Percentiles rank a stretch among this genome's conserved stretches.
Evolutionary conservation across 2,329 filamentous ascomycete genomes (phyloP).

Genomic region (Nothophaeocryptopus gaeumannii): DNA sequence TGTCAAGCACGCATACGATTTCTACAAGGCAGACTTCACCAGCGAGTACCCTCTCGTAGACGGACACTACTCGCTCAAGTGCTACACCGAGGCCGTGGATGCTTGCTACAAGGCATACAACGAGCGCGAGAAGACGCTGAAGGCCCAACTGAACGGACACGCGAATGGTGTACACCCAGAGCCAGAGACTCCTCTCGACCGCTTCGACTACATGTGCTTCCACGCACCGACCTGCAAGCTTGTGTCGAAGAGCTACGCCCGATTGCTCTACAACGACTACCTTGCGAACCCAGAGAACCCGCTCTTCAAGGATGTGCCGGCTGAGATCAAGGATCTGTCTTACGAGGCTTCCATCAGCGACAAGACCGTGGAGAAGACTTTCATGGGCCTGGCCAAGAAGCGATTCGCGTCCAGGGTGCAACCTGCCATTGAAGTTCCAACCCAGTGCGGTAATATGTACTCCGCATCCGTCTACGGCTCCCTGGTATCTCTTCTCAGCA

Average conservation of each 20-base stretch:
- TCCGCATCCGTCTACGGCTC: constrained; percentile 52
- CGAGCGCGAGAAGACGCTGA: constrained; percentile 46
- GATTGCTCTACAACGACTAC: constrained; percentile 54
- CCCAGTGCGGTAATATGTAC: constrained; percentile 57
- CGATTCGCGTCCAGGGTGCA: constrained; percentile 50
- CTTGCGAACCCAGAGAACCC: constrained; percentile 46
- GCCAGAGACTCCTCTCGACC: constrained; percentile 48
- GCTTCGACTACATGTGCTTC: constrained; percentile 56
- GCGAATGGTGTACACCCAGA: constrained; percentile 40
- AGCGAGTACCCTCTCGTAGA: constrained; percentile 55
- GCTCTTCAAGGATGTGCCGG: constrained; percentile 50
- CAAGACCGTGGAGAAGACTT: constrained; percentile 54
- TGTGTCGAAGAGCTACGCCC: constrained; percentile 54
- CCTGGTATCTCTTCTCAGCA: constrained; percentile 48
- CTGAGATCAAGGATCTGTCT: constrained; percentile 47
- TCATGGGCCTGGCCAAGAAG: constrained; percentile 53
- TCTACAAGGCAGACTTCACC: constrained; percentile 55
- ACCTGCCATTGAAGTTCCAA: constrained; percentile 50
- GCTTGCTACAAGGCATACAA: constrained; percentile 56
- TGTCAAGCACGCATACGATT: constrained; percentile 53
- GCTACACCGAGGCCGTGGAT: constrained; percentile 54
- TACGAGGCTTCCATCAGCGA: constrained; percentile 50
- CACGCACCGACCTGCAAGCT: constrained; percentile 55
- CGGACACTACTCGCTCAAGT: constrained; percentile 52
- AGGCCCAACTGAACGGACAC: constrained; percentile 41